A percentile compares a stretch with the other conserved stretches of the same genome.
Evolutionary conservation across 768 basidiomycete genomes (phyloP).

Genomic region (Suillus discolor): DNA sequence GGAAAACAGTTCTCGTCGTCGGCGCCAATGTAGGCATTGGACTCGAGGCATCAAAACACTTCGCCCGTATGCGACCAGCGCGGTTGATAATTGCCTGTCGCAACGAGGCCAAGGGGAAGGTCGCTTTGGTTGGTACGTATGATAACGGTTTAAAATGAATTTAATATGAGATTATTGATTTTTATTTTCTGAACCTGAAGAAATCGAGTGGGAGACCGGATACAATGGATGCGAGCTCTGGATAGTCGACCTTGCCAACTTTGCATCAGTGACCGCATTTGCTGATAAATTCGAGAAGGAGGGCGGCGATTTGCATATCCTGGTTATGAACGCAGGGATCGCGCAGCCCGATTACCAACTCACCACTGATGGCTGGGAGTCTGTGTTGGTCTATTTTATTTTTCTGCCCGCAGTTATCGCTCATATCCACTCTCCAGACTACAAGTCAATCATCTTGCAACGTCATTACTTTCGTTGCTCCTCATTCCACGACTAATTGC

Average conservation of each 20-base stretch:
- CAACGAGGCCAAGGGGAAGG: conserved; percentile 25
- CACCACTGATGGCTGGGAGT: conserved; percentile 50
- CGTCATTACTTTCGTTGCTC: conserved; percentile 32
- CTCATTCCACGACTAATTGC: conserved; percentile 33
- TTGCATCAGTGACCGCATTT: not conserved
- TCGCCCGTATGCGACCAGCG: conserved; percentile 32
- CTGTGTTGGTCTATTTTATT: conserved; percentile 30
- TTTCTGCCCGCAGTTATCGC: not conserved
- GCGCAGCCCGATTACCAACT: conserved; percentile 13
- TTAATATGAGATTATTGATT: not conserved
- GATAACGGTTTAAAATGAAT: not conserved
- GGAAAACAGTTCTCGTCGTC: conserved; percentile 33
- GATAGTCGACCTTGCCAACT: too few species aligned
- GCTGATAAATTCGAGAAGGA: conserved; percentile 24
- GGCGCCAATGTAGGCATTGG: conserved; percentile 38
- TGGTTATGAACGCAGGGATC: conserved; percentile 48
- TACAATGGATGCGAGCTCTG: too few species aligned
- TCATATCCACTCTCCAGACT: conserved; percentile 22
- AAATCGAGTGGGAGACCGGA: conserved; percentile 17
- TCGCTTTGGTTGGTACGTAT: conserved; percentile 24
- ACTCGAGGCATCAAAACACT: conserved; percentile 32
- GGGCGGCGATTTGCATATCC: conserved; percentile 31
- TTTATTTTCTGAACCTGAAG: conserved; percentile 14
- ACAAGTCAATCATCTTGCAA: conserved; percentile 38
- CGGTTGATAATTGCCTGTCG: conserved; percentile 33